Conservation (phyloP, 2,329 filamentous ascomycete species). For the Xylaria sp. region DNA sequence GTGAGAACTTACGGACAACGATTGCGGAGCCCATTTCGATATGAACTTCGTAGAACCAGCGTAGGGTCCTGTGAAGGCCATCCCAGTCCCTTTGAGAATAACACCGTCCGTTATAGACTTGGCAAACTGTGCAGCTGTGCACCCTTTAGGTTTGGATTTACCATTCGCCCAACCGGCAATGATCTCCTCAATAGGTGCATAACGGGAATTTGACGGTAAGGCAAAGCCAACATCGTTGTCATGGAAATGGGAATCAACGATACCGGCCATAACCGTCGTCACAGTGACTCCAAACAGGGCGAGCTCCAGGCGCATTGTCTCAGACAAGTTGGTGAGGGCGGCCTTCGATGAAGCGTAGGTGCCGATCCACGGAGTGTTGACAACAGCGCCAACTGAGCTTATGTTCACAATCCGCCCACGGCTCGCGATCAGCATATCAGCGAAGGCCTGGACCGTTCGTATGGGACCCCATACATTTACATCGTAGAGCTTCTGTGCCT, state of each 20-base stretch:
- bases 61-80: background rate
- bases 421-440: constrained; percentile 1
- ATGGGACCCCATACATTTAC: constrained; percentile 23
- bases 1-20: background rate
- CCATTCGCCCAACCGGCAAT: constrained; percentile 11
- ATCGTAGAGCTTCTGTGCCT: constrained; percentile 24
- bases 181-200: background rate
- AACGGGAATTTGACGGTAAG: background rate
- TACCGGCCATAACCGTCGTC: background rate
- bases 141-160: background rate
- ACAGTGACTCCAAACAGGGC: constrained; percentile 9
- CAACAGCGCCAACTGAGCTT: background rate
- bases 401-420: constrained; percentile 21
- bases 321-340: background rate
- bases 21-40: background rate
- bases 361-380: constrained; percentile 13
- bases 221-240: background rate
- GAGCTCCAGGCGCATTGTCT: constrained; percentile 7
- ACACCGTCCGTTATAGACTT: background rate
- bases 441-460: constrained; percentile 21
- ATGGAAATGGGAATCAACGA: background rate
- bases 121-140: background rate
- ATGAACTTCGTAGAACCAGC: background rate
- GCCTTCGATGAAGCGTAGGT: constrained; percentile 5
- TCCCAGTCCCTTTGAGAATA: background rate